Conservation (phyloP, 2,329 filamentous ascomycete genomes). For the Ceratocystis variospora region DNA sequence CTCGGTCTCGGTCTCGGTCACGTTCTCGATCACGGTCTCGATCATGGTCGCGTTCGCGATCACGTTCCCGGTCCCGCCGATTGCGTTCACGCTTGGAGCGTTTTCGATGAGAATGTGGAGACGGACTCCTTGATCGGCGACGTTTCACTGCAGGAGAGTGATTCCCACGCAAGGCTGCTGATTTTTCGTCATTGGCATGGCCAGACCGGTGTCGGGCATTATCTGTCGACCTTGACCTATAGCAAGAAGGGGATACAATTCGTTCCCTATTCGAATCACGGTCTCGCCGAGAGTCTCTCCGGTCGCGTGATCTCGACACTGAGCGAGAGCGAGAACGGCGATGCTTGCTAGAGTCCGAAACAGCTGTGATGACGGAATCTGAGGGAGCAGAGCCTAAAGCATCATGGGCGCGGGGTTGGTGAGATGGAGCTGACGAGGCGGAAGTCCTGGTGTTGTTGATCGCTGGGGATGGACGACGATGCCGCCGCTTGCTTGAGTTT, state of each 20-base stretch:
- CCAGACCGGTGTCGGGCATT: constrained; percentile 1
- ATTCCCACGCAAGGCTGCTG: constrained; percentile 7
- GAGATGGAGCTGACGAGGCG: constrained; percentile 6
- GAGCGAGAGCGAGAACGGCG: constrained; percentile 3
- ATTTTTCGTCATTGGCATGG: constrained; percentile 3
- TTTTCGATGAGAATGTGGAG: constrained; percentile 11
- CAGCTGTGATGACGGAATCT: neutral
- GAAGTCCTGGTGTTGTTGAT: neutral
- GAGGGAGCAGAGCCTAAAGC: neutral
- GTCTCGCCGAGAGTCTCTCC: constrained; percentile 1
- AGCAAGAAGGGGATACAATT: constrained; percentile 1
- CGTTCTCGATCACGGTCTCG: constrained; percentile 6
- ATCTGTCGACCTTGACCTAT: constrained; percentile 10
- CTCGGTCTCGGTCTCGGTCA: constrained; percentile 2
- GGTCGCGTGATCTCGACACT: constrained; percentile 7
- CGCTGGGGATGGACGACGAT: constrained; percentile 8
- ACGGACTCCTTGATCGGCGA: constrained; percentile 17
- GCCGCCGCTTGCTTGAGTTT: constrained; percentile 7
- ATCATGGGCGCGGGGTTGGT: constrained; percentile 5
- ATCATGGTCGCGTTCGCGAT: neutral
- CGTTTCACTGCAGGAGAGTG: constrained; percentile 17
- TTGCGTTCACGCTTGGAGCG: constrained; percentile 8
- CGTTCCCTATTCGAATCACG: neutral
- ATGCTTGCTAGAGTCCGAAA: neutral
- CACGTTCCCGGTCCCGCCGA: constrained; percentile 8